Conservation (phyloP, 805 yeast genomes). For the Wickerhamiella lipophila region DNA sequence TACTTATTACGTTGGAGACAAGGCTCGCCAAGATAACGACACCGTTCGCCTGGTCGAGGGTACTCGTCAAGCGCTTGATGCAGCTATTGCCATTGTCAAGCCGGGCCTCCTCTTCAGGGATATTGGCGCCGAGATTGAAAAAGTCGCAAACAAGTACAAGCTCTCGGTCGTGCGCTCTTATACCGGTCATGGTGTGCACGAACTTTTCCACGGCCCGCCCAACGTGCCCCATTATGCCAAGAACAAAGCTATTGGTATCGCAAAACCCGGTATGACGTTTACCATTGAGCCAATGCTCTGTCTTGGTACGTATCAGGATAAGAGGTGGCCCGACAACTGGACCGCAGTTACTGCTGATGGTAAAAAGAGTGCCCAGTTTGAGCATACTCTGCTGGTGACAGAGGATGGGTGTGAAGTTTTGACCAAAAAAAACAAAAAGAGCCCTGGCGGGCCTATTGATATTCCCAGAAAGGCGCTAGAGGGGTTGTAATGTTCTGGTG, state of each 20-base stretch:
- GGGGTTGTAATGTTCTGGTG: slow-evolving; percentile 1
- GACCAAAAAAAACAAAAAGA: slow-evolving; percentile 62
- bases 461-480: slow-evolving; percentile 18
- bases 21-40: slow-evolving; percentile 65
- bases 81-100: slow-evolving; percentile 72
- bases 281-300: slow-evolving; percentile 97
- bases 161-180: slow-evolving; percentile 83
- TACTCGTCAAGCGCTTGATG: slow-evolving; percentile 73
- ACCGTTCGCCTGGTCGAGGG: slow-evolving; percentile 84
- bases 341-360: slow-evolving; percentile 89
- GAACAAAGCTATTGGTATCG: slow-evolving; percentile 85
- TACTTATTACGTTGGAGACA: slow-evolving; percentile 91
- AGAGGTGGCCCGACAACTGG: slow-evolving; percentile 97
- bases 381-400: slow-evolving; percentile 84
- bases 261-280: slow-evolving; percentile 92
- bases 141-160: slow-evolving; percentile 62
- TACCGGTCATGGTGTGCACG: slow-evolving; percentile 89
- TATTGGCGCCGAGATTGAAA: slow-evolving; percentile 78
- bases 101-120: slow-evolving; percentile 86
- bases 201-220: slow-evolving; percentile 82
- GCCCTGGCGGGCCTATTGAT: slow-evolving; percentile 73
- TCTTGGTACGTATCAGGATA: slow-evolving; percentile 67
- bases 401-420: slow-evolving; percentile 87
- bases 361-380: slow-evolving; percentile 76
- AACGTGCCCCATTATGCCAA: slow-evolving; percentile 88